Conservation (phyloP, 768 basidiomycete genomes). For the Mycena galericulata region DNA sequence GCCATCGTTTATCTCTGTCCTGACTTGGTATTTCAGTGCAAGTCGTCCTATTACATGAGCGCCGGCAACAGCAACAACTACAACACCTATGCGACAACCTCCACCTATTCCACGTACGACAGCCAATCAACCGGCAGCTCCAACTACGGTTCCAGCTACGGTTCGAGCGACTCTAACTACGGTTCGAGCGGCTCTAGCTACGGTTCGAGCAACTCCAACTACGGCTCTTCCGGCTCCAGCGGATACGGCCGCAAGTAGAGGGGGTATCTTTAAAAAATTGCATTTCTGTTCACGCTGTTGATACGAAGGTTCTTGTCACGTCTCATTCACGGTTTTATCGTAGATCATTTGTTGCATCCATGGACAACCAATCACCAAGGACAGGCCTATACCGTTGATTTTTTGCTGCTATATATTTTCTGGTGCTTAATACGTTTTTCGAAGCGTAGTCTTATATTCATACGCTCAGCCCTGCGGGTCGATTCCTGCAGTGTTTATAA, state of each 20-base stretch:
- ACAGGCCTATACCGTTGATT: conserved; percentile 50
- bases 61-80: conserved; percentile 62
- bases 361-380: conserved; percentile 42
- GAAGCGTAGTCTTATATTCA: conserved; percentile 45
- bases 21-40: conserved; percentile 57
- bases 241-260: conserved; percentile 21
- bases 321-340: conserved; percentile 32
- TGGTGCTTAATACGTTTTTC: conserved; percentile 57
- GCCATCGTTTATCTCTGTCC: conserved; percentile 4
- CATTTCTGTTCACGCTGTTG: conserved; percentile 18
- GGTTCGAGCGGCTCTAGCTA: conserved; percentile 31
- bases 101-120: not conserved
- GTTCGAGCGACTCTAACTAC: conserved; percentile 12
- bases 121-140: conserved; percentile 6
- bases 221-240: conserved; percentile 1
- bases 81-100: conserved; percentile 54
- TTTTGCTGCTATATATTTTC: conserved; percentile 52
- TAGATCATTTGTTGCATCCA: conserved; percentile 33
- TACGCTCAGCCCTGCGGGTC: conserved; percentile 48
- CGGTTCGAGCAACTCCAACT: conserved; percentile 23
- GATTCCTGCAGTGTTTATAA: conserved; percentile 38
- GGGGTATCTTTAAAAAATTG: conserved; percentile 14
- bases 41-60: conserved; percentile 65
- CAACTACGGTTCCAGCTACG: conserved; percentile 20
- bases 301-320: conserved; percentile 38